Percentiles rank a stretch among this genome's conserved stretches.
Conservation (phyloP, 2,329 filamentous ascomycete genomes). For the Colletotrichum graminicola region DNA sequence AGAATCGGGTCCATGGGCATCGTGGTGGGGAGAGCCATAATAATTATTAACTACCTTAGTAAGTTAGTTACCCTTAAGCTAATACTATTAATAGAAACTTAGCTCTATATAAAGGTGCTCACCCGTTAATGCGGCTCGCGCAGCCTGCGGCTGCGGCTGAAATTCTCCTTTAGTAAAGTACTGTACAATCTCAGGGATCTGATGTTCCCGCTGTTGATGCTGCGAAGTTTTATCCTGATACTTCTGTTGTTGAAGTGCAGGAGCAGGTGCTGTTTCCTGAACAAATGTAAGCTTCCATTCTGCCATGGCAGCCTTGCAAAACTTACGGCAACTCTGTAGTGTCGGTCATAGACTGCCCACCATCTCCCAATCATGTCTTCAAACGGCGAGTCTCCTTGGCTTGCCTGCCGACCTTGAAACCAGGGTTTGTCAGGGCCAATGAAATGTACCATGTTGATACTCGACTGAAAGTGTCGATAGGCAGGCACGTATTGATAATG, state of each 20-base stretch:
- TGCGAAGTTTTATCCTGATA: not conserved
- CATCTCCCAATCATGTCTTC: constrained; percentile 87
- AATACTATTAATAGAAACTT: too few species aligned
- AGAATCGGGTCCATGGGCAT: constrained; percentile 33
- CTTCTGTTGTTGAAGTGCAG: constrained; percentile 14
- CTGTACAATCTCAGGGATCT: constrained; percentile 57
- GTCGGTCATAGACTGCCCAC: constrained; percentile 95
- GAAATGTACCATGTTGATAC: constrained; percentile 93
- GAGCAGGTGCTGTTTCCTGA: constrained; percentile 20
- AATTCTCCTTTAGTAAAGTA: constrained; percentile 69
- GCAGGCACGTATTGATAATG: constrained; percentile 98
- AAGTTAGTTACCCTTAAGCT: too few species aligned
- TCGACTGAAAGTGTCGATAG: constrained; percentile 91
- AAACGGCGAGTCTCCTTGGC: constrained; percentile 73
- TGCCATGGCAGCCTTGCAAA: constrained; percentile 3
- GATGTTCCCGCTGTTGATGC: constrained; percentile 16
- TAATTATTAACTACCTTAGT: too few species aligned
- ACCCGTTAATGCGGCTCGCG: constrained; percentile 48
- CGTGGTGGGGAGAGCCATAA: constrained; percentile 41
- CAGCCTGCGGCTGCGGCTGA: constrained; percentile 50
- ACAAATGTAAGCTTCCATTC: constrained; percentile 9
- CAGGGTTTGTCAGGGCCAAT: constrained; percentile 94
- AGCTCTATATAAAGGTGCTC: too few species aligned
- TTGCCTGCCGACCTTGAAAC: constrained; percentile 71
- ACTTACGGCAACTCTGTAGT: constrained; percentile 74